phyloP scores from a whole-genome alignment of 148 eudicot species.

The Spergularia bocconei region DNA sequence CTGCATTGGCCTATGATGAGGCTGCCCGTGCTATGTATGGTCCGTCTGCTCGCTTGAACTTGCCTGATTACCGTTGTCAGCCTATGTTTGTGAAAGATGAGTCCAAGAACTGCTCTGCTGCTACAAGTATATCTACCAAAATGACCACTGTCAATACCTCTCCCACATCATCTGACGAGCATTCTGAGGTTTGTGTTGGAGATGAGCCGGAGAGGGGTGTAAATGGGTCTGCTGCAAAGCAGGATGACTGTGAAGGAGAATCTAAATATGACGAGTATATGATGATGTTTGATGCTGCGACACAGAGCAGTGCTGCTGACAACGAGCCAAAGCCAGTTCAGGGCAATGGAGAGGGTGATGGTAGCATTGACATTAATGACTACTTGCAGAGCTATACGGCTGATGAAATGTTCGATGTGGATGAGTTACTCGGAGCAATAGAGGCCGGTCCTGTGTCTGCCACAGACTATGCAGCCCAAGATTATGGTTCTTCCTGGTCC shows the following conservation, averaged over 20 bases:
- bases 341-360: slow-evolving; percentile 11
- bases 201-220: slow-evolving; percentile 18
- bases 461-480: too few relatives aligned
- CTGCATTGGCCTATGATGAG: slow-evolving; percentile 88
- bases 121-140: slow-evolving; percentile 8
- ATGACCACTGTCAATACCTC: slow-evolving; percentile 29
- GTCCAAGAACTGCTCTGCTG: slow-evolving; percentile 18
- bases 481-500: too few relatives aligned
- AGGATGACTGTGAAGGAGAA: slow-evolving; percentile 32
- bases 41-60: slow-evolving; percentile 65
- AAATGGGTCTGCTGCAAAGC: neutral
- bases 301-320: slow-evolving; percentile 22
- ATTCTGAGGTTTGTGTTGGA: slow-evolving; percentile 35
- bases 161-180: slow-evolving; percentile 24
- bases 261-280: slow-evolving; percentile 11
- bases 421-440: slow-evolving; percentile 3
- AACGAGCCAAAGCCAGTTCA: slow-evolving; percentile 23
- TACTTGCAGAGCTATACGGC: slow-evolving; percentile 1
- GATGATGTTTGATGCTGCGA: neutral
- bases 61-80: slow-evolving; percentile 31
- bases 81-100: slow-evolving; percentile 12
- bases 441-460: slow-evolving; percentile 14
- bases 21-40: slow-evolving; percentile 89
- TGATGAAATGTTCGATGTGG: slow-evolving; percentile 14
- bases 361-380: slow-evolving; percentile 15